Evolutionary conservation across 192 early-diverging fungal species (phyloP).

Genomic region (Coemansia sp.): DNA sequence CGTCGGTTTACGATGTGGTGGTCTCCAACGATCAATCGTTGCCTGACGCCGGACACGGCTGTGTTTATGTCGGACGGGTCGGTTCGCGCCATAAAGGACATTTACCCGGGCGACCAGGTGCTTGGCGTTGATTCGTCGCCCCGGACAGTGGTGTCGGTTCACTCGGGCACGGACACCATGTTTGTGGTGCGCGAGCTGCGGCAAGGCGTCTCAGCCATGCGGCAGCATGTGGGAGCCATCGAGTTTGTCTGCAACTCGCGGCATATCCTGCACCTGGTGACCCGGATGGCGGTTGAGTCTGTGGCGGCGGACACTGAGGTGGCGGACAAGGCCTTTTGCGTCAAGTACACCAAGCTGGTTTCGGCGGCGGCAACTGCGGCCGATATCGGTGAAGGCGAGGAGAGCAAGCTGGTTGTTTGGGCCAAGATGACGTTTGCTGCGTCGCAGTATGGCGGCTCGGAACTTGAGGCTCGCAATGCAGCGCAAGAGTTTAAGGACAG

Average conservation of each 20-base stretch:
- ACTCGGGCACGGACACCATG: constrained; percentile 19
- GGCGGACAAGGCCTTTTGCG: neutral
- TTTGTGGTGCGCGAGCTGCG: constrained; percentile 18
- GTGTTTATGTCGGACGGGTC: constrained; percentile 56
- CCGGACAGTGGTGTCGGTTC: constrained; percentile 16
- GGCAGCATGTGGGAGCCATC: no score
- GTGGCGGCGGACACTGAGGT: neutral
- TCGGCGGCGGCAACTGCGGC: neutral
- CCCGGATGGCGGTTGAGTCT: neutral
- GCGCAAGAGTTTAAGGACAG: constrained; percentile 5
- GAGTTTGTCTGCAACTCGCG: constrained; percentile 19
- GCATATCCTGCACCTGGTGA: constrained; percentile 23
- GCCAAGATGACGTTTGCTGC: neutral
- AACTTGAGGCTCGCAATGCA: neutral
- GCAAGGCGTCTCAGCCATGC: neutral
- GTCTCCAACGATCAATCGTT: constrained; percentile 95
- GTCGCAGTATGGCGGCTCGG: neutral
- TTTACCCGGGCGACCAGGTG: constrained; percentile 18
- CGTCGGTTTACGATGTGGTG: constrained; percentile 99
- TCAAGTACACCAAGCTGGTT: neutral
- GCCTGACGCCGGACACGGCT: constrained; percentile 44
- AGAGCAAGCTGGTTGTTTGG: neutral
- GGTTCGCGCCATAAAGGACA: constrained; percentile 6
- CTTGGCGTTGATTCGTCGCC: constrained; percentile 25
- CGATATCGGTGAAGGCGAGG: neutral